Base-by-base conservation (phyloP, 768 basidiomycete species). In the Tulasnella sp. region DNA sequence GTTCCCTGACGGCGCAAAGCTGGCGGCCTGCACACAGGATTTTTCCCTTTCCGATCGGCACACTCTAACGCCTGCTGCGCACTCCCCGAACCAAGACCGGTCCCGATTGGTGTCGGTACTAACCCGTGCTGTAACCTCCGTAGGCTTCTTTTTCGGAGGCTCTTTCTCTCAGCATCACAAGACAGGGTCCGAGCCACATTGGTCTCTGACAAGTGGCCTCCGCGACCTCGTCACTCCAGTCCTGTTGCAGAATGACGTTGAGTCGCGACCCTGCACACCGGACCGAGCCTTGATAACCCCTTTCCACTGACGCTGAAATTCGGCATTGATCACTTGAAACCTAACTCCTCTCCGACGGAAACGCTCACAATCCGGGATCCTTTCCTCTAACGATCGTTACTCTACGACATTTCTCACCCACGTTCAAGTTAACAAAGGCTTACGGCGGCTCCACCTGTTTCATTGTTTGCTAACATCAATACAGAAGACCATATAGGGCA, bases 221-320 rank as follows among this genome's bases (percentile, higher is more conserved):
- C 28, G 24, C 64, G 14, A 69, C 28, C 28, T 31, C 31, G 31
- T 69, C 64, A 69, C 16, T 6, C 64, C 64, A 37, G 28, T 69
- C n/a, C 64, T 69, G 64, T 69, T 12, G 31, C 64, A 69, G 34
- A 34, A 69, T 69, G 64, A 69, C 64, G 64, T 69, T 69, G 64
- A 20, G 12, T 69, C 34, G n/a, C 64, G 64, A 31, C 34, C 34
- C 64, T 28, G 28, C 28, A 16, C 64, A 16, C 64, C 64, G 64
- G 64, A 5, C 64, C 64, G 28, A 69, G 28, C 28, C 31, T 69
- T 69, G 64, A 69, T 69, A 69, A 69, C 64, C 28, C 64, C 64
- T 69, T 69, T 69, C 18, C 31, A 28, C 64, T 18, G 64, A 28
- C 31, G 64, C 64, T 69, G 31, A 69, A 69, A 7, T 4, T 34